Evolutionary conservation across 305 asterid genomes (phyloP), one percentile per base, ranked within the genome.

Genomic region (Lippia alba): DNA sequence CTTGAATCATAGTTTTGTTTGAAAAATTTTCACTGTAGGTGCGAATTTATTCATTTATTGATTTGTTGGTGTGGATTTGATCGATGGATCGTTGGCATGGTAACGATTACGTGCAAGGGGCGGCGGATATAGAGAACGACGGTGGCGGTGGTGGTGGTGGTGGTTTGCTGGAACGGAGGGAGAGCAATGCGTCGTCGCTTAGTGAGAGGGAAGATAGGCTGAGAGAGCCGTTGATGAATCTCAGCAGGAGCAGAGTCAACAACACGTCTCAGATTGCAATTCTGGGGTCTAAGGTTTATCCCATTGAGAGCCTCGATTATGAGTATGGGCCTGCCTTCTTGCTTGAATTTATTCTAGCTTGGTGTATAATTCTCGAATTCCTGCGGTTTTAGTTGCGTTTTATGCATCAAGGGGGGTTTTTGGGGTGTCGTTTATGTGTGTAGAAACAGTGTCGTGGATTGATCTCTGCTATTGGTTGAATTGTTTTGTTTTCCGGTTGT

Each of bases 261-360:
- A 82, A 76, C 20, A 87, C 94, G 67, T 93, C 98, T 60, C 97
- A 93, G 88, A 87, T 93, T 58, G 98, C 96, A 63, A 87, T 93
- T 62, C 82, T 93, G 75, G 98, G 98, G 66, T 86, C 98, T 76
- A 93, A 93, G 64, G 84, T 85, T 74, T 91, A 85, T 70, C 92
- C 97, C 11, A 84, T 93, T 59, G 98, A 93, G 73, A 93, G 98
- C 81, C 98, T 93, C 58, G 98, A 93, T 75, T 93, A 91, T 79
- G 97, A 93, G 98, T 91, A 85, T 7, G 91, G 11, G 2, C 12
- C 62, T 49, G 17, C 40, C 10, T 11, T 44, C 9, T 44, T 8
- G 33, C n/a, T 32, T 66, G 24, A 9, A 50, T 24, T 1, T 24
- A 24, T 24, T 14, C 10, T 50, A n/a, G n/a, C n/a, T n/a, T n/a